Evolutionary conservation across 148 eudicot genomes (phyloP).

Genomic region (Chenopodium album): DNA sequence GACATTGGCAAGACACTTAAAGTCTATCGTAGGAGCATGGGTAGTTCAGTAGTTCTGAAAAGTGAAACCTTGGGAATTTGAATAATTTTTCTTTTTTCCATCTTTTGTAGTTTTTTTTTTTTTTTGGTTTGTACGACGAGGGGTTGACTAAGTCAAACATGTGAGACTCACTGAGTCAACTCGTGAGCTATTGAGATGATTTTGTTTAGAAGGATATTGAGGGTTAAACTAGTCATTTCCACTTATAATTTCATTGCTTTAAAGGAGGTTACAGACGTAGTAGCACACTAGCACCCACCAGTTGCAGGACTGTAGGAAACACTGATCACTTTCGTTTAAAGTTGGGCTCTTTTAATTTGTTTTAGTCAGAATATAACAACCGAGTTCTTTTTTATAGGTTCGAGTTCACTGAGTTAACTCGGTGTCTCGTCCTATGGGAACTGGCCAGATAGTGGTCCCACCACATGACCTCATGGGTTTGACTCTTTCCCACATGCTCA

Average conservation of each 20-base stretch:
- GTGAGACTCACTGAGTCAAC: not conserved
- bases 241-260: not conserved
- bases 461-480: slow-evolving; percentile 14
- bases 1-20: not conserved
- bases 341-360: not conserved
- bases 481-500: slow-evolving; percentile 4
- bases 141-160: not conserved
- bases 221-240: not conserved
- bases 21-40: not conserved
- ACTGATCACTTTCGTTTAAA: not conserved
- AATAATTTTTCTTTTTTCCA: not conserved
- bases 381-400: slow-evolving; percentile 5
- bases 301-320: not conserved
- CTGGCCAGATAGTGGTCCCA: not conserved
- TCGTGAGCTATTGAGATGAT: not conserved
- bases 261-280: not conserved
- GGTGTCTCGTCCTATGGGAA: not conserved
- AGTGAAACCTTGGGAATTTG: not conserved
- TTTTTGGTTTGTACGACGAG: not conserved
- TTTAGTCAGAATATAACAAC: not conserved
- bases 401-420: slow-evolving; percentile 2
- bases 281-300: not conserved
- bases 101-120: not conserved
- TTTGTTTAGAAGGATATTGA: too few species aligned
- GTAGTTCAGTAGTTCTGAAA: not conserved